These are phyloP conservation scores for Strigomonas culicis DNA, from an alignment of 208 protist genomes.

Conservation along the genomic window DNA sequence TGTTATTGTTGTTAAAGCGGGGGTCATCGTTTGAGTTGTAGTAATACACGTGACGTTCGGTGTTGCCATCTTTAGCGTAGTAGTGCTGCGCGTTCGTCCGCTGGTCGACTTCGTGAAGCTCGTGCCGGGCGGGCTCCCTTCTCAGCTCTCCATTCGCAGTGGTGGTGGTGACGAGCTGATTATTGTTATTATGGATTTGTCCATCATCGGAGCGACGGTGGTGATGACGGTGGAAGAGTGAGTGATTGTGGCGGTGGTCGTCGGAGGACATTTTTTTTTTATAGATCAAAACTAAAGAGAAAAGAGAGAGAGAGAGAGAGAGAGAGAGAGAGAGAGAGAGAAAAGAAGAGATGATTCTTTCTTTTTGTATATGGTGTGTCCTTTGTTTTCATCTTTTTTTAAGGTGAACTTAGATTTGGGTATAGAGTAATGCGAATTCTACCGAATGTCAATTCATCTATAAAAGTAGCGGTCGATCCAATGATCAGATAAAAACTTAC, in stretches of 20 bases:
- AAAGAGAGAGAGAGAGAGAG: neutral
- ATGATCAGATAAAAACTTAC: neutral
- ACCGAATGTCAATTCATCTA: too few relatives aligned
- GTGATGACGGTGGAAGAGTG: conserved; percentile 57
- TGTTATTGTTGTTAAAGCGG: neutral
- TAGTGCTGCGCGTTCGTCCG: neutral
- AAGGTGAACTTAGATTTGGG: too few relatives aligned
- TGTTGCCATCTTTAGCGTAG: conserved; percentile 1
- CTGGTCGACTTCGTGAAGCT: conserved; percentile 1
- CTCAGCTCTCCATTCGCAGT: neutral
- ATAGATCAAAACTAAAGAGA: neutral
- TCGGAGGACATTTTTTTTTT: conserved; percentile 18
- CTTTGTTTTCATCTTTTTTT: neutral
- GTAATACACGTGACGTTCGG: neutral
- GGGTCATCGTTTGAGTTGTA: conserved; percentile 6
- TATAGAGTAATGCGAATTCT: too few relatives aligned
- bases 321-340: neutral
- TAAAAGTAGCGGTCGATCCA: too few relatives aligned
- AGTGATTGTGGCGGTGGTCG: conserved; percentile 39
- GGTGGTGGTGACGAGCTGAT: neutral
- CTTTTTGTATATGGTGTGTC: neutral
- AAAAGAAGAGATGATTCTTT: neutral
- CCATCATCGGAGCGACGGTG: conserved; percentile 20
- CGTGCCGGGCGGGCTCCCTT: too few relatives aligned
- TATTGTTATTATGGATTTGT: neutral